phyloP scores from a whole-genome alignment of 2,329 filamentous ascomycete genomes.

The Fusarium aywerte region DNA sequence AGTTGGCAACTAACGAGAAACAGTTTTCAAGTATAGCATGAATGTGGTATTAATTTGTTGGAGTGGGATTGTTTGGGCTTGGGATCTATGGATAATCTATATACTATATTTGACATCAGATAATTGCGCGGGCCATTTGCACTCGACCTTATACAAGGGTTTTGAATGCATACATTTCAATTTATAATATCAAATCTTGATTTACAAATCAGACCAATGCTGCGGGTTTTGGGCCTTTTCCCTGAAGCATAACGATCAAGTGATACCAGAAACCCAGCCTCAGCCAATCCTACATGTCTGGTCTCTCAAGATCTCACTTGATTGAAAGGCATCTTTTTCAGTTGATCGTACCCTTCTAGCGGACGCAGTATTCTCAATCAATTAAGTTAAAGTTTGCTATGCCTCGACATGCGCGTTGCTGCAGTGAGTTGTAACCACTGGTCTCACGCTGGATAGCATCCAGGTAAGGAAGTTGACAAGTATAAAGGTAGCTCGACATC shows the following conservation, averaged over 20 bases:
- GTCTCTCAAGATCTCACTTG: neutral
- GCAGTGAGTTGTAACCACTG: no score
- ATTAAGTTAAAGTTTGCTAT: no score
- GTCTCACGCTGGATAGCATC: no score
- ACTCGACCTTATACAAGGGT: neutral
- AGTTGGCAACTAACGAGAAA: neutral
- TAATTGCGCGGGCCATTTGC: neutral
- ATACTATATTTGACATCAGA: neutral
- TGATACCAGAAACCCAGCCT: neutral
- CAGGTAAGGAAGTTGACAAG: no score
- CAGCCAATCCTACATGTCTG: no score
- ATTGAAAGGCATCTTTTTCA: neutral
- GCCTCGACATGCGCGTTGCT: no score
- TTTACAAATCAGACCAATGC: neutral
- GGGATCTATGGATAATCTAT: neutral
- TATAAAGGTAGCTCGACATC: no score
- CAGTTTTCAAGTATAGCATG: constrained; percentile 30
- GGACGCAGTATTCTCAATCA: no score
- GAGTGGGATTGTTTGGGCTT: neutral
- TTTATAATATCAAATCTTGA: neutral
- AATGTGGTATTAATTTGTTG: neutral
- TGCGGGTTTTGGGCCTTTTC: neutral
- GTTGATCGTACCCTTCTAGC: no score
- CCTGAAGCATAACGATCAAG: neutral
- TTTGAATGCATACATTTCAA: neutral